phyloP scores from a whole-genome alignment of 768 basidiomycete genomes.

The Suillus occidentalis region DNA sequence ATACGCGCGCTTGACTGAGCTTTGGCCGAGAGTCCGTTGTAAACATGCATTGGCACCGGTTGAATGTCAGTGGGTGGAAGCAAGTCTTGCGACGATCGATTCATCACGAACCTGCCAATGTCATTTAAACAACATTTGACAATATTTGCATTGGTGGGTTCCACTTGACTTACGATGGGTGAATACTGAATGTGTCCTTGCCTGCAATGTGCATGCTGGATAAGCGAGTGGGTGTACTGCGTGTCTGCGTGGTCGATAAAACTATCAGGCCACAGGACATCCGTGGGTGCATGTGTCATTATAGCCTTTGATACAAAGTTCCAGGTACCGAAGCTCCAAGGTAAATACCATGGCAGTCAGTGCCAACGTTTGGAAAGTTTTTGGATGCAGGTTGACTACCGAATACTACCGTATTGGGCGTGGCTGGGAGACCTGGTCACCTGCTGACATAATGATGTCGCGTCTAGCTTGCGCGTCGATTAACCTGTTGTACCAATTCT shows the following conservation, averaged over 20 bases:
- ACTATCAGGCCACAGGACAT: background rate
- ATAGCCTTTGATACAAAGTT: background rate
- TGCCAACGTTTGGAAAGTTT: background rate
- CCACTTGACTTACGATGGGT: background rate
- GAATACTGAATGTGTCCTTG: background rate
- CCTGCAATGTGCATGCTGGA: too few relatives aligned
- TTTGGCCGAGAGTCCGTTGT: background rate
- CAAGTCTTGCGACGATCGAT: background rate
- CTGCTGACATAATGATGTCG: conserved; percentile 13
- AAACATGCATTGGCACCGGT: background rate
- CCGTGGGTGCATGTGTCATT: background rate
- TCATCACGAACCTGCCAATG: background rate
- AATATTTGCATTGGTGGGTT: background rate
- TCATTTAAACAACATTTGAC: too few relatives aligned
- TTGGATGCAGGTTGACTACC: background rate
- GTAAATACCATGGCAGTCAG: background rate
- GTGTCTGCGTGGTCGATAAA: background rate
- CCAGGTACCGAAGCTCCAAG: background rate
- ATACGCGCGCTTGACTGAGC: background rate
- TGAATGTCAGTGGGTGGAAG: background rate
- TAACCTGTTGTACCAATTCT: background rate
- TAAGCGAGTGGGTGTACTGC: background rate
- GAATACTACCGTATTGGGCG: too few relatives aligned
- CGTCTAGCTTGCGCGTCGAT: conserved; percentile 23
- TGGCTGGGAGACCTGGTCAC: background rate